Evolutionary conservation across 2,329 filamentous ascomycete genomes (phyloP).

Genomic region (Fusarium fujikuroi): DNA sequence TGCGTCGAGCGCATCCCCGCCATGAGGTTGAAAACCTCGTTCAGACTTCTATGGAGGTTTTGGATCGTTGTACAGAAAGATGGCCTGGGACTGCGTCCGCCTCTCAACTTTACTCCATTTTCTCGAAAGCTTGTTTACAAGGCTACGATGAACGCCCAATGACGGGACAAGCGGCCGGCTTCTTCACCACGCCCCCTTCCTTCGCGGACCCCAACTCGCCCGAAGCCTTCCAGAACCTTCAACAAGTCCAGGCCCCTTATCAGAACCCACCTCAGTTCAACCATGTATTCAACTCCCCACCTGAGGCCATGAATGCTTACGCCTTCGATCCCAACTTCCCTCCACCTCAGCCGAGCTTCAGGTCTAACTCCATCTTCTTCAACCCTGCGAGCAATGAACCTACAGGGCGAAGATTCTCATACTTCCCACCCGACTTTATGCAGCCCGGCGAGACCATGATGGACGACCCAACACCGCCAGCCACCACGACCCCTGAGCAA

Average conservation of each 20-base stretch:
- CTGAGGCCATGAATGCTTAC: constrained; percentile 63
- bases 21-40: constrained; percentile 82
- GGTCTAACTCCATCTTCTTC: constrained; percentile 74
- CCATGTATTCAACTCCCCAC: constrained; percentile 66
- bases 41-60: constrained; percentile 78
- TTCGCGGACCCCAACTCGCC: constrained; percentile 48
- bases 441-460: constrained; percentile 48
- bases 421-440: constrained; percentile 68
- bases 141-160: constrained; percentile 75
- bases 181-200: constrained; percentile 51
- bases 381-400: constrained; percentile 65
- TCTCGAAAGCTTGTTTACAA: constrained; percentile 86
- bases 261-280: constrained; percentile 65
- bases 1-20: constrained; percentile 76
- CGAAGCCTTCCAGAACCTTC: constrained; percentile 46
- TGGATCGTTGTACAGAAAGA: constrained; percentile 82
- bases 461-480: constrained; percentile 51
- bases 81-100: constrained; percentile 93
- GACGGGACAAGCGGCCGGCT: constrained; percentile 42
- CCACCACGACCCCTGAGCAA: constrained; percentile 45
- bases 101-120: constrained; percentile 84
- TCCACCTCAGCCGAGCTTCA: constrained; percentile 64
- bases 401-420: constrained; percentile 68
- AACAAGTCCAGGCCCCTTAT: constrained; percentile 54
- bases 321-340: constrained; percentile 56